phyloP scores from a whole-genome alignment of 371 early-diverging fungal genomes.

The Vairimorpha necatrix region DNA sequence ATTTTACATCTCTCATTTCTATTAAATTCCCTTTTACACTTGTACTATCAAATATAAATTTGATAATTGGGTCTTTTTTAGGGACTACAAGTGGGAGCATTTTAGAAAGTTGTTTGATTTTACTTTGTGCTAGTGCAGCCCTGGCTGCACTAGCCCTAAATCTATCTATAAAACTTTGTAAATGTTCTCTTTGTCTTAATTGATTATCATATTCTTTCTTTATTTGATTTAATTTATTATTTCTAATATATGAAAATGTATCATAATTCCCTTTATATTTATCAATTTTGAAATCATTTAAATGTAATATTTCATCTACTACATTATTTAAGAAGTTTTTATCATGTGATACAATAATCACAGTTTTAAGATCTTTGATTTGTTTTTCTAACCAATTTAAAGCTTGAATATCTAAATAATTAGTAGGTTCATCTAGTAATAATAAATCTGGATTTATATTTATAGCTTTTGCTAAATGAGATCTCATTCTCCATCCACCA shows the following conservation, averaged over 20 bases:
- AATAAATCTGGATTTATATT: conserved; percentile 86
- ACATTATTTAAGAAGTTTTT: conserved; percentile 93
- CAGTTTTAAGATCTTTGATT: conserved; percentile 79
- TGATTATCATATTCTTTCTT: conserved; percentile 72
- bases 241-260: conserved; percentile 78
- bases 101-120: conserved; percentile 91
- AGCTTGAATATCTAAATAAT: conserved; percentile 79
- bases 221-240: conserved; percentile 80
- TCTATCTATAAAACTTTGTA: conserved; percentile 92
- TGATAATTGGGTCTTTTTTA: conserved; percentile 38
- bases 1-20: conserved; percentile 37
- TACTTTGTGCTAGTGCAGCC: conserved; percentile 91
- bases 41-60: conserved; percentile 40
- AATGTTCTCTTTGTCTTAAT: conserved; percentile 69
- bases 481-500: conserved; percentile 97
- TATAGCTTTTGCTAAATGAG: conserved; percentile 85
- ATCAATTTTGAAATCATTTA: conserved; percentile 77
- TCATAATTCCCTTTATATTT: conserved; percentile 91
- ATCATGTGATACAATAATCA: conserved; percentile 86
- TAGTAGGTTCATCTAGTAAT: conserved; percentile 95
- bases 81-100: conserved; percentile 61
- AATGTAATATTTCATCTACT: conserved; percentile 83
- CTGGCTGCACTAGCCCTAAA: conserved; percentile 96
- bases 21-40: conserved; percentile 31
- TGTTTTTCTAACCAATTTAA: conserved; percentile 86